A percentile compares a stretch with the other conserved stretches of the same genome.
Evolutionary conservation across 2,329 filamentous ascomycete genomes (phyloP).

Genomic region (Ilyonectria sp.): DNA sequence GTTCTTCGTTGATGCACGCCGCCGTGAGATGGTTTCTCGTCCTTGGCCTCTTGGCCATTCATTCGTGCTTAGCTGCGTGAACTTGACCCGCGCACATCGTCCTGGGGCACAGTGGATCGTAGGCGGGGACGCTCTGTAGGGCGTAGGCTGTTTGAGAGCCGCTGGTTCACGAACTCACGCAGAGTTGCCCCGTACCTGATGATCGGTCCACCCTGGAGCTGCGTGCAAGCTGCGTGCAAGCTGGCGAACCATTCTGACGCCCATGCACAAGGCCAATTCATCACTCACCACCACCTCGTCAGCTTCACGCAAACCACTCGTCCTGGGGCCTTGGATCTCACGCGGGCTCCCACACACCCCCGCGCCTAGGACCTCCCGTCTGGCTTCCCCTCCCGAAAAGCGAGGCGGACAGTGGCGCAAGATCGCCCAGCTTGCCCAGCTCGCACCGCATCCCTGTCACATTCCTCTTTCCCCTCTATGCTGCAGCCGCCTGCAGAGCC

Average conservation of each 20-base stretch:
- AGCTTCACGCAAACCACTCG: constrained; percentile 47
- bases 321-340: constrained; percentile 35
- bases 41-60: constrained; percentile 8
- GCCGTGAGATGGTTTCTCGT: constrained; percentile 18
- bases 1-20: constrained; percentile 13
- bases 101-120: not conserved
- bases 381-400: constrained; percentile 37
- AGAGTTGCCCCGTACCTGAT: constrained; percentile 12
- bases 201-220: constrained; percentile 11
- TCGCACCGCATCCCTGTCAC: constrained; percentile 4
- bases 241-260: constrained; percentile 25
- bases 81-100: constrained; percentile 15
- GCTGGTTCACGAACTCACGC: not conserved
- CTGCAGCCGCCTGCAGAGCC: not conserved
- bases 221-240: not conserved
- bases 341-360: constrained; percentile 31
- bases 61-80: not conserved
- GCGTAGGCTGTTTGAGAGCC: constrained; percentile 6
- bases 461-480: not conserved
- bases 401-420: constrained; percentile 46
- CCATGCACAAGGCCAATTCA: constrained; percentile 30
- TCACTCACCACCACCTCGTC: constrained; percentile 25
- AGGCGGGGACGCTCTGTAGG: not conserved
- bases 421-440: constrained; percentile 44
- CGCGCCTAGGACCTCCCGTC: constrained; percentile 27